Evolutionary conservation across 208 protist genomes (phyloP).

Genomic region (Blastocrithidia nonstop): DNA sequence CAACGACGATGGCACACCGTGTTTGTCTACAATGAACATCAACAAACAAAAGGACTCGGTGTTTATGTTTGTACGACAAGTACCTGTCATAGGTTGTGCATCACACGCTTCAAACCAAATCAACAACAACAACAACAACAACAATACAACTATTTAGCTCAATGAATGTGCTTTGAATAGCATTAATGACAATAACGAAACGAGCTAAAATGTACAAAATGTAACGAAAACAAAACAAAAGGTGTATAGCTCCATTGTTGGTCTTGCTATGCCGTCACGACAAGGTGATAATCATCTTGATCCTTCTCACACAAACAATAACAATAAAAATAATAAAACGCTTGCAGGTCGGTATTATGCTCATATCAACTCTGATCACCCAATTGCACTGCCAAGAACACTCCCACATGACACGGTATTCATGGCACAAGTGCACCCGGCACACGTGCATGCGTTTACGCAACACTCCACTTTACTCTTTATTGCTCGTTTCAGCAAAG

Average conservation of each 20-base stretch:
- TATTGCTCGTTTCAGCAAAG: not conserved
- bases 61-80: no score
- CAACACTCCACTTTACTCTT: not conserved
- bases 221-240: not conserved
- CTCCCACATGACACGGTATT: constrained; percentile 31
- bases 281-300: not conserved
- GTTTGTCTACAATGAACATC: no score
- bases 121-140: no score
- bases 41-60: no score
- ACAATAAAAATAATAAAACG: no score
- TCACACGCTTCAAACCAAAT: no score
- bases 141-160: no score
- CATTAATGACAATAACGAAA: no score
- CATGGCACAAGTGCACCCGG: constrained; percentile 10
- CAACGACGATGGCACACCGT: not conserved
- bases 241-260: not conserved
- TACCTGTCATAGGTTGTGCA: no score
- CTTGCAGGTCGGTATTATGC: not conserved
- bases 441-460: no score
- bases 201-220: not conserved
- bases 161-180: no score
- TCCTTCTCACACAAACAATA: not conserved
- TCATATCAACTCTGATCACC: not conserved
- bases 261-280: not conserved
- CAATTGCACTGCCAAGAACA: constrained; percentile 6